phyloP scores from a whole-genome alignment of 176 grass and related monocot genomes.

The Luzula sylvatica region DNA sequence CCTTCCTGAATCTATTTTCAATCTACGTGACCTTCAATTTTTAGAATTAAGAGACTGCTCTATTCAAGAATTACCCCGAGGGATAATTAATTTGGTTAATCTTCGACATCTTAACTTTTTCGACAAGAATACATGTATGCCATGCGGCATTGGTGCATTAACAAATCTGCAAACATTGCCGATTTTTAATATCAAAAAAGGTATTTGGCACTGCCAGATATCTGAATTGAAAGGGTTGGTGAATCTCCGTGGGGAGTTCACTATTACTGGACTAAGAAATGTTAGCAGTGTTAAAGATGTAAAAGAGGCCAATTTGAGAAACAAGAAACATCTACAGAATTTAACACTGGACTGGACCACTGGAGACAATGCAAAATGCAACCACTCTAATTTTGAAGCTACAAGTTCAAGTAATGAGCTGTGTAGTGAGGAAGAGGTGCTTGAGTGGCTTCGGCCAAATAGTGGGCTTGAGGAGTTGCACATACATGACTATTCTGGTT shows the following conservation, averaged over 20 bases:
- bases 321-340: constrained; percentile 8
- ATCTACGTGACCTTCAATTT: constrained; percentile 17
- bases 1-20: constrained; percentile 10
- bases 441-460: neutral
- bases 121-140: constrained; percentile 1
- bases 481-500: neutral
- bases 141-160: constrained; percentile 3
- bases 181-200: neutral
- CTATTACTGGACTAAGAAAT: constrained; percentile 14
- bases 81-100: constrained; percentile 1
- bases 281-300: neutral
- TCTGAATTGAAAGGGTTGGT: constrained; percentile 11
- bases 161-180: constrained; percentile 19
- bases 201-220: neutral
- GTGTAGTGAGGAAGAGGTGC: constrained; percentile 13
- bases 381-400: neutral
- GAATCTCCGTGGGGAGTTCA: constrained; percentile 17
- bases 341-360: constrained; percentile 8
- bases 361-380: neutral
- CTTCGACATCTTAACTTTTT: neutral
- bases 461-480: neutral
- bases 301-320: neutral
- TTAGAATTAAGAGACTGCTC: neutral
- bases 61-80: neutral
- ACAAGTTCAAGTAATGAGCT: neutral